These are phyloP conservation scores for Nothophoma quercina DNA, from an alignment of 2,329 filamentous ascomycete genomes.

Conservation along the genomic window DNA sequence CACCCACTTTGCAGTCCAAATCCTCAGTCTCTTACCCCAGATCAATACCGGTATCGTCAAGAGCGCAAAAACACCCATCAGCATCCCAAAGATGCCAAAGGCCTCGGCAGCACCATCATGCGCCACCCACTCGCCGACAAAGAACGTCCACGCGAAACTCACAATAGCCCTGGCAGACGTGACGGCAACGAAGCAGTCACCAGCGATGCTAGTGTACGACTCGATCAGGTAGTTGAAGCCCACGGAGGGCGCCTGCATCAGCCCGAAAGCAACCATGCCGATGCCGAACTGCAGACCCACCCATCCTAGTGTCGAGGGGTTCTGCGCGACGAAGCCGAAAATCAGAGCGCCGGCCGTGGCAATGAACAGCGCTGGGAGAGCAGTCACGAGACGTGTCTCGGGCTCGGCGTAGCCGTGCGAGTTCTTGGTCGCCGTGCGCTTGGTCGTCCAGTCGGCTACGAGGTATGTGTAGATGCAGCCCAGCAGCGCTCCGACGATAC, in stretches of 20 bases:
- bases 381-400: slow-evolving; percentile 49
- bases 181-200: slow-evolving; percentile 63
- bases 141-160: slow-evolving; percentile 64
- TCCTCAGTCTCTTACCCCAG: slow-evolving; percentile 52
- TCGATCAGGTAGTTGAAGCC: slow-evolving; percentile 61
- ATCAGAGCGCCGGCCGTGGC: slow-evolving; percentile 49
- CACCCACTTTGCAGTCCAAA: slow-evolving; percentile 50
- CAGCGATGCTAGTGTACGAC: slow-evolving; percentile 56
- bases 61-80: slow-evolving; percentile 59
- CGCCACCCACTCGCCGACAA: slow-evolving; percentile 59
- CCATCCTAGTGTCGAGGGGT: slow-evolving; percentile 48
- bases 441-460: slow-evolving; percentile 48
- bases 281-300: slow-evolving; percentile 50
- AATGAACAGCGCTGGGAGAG: slow-evolving; percentile 49
- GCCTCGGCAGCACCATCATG: slow-evolving; percentile 55
- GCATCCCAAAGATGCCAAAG: slow-evolving; percentile 62
- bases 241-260: slow-evolving; percentile 53
- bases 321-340: slow-evolving; percentile 52
- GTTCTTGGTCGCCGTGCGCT: slow-evolving; percentile 47
- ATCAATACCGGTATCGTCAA: slow-evolving; percentile 49
- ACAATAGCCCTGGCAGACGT: slow-evolving; percentile 60
- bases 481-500: slow-evolving; percentile 47
- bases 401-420: slow-evolving; percentile 50
- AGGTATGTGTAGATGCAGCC: slow-evolving; percentile 50
- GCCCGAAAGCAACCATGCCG: slow-evolving; percentile 51